phyloP scores from a whole-genome alignment of 106 monocot genomes.

The Dioscorea dumetorum region DNA sequence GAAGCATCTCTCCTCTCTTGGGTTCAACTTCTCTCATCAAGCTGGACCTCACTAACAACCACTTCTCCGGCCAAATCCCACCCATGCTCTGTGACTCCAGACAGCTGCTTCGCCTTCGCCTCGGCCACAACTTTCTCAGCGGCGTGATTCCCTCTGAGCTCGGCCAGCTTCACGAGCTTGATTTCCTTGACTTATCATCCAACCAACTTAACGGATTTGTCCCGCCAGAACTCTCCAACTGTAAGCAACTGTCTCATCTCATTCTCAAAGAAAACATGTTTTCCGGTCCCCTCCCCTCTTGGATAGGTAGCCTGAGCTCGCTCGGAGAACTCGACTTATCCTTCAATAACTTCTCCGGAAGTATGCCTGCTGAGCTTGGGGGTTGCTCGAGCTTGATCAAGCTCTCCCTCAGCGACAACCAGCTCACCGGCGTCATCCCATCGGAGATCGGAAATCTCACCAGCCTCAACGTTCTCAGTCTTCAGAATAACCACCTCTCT shows the following conservation, averaged over 20 bases:
- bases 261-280: conserved; percentile 55
- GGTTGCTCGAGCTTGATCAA: conserved; percentile 56
- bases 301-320: conserved; percentile 49
- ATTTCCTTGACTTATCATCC: conserved; percentile 65
- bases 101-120: conserved; percentile 46
- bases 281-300: conserved; percentile 47
- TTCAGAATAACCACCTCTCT: conserved; percentile 65
- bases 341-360: conserved; percentile 50
- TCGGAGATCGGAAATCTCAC: conserved; percentile 63
- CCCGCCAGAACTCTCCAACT: conserved; percentile 55
- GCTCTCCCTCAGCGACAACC: conserved; percentile 65
- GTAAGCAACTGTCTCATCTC: conserved; percentile 48
- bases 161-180: conserved; percentile 37
- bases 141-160: conserved; percentile 52
- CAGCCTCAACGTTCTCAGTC: conserved; percentile 55
- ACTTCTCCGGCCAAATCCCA: conserved; percentile 68
- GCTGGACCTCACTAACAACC: conserved; percentile 82
- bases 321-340: conserved; percentile 89
- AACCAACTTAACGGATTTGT: conserved; percentile 57
- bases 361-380: conserved; percentile 56
- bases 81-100: conserved; percentile 24
- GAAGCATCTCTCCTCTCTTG: conserved; percentile 50
- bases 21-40: conserved; percentile 36
- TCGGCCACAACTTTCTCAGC: conserved; percentile 51
- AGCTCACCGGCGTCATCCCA: conserved; percentile 70